Percentiles rank a stretch among this genome's conserved stretches.
Conservation (phyloP, 805 yeast genomes). For the Candida railenensis region DNA sequence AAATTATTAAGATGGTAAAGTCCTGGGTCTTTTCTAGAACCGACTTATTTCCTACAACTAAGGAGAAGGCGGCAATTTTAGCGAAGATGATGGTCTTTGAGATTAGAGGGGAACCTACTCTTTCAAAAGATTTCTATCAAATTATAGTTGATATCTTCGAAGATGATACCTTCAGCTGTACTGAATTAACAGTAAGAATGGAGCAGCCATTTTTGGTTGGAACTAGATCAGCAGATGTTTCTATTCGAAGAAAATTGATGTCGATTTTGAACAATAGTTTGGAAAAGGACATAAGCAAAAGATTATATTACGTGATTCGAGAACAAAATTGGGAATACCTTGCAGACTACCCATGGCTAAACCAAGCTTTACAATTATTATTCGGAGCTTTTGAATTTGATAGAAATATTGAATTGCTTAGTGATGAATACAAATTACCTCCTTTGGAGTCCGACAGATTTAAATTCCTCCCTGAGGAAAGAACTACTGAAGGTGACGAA, state of each 20-base stretch:
- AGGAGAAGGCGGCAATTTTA: conserved; percentile 92
- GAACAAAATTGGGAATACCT: conserved; percentile 97
- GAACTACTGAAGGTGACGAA: not conserved
- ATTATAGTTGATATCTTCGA: conserved; percentile 87
- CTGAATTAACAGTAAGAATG: conserved; percentile 90
- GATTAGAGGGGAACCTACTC: conserved; percentile 76
- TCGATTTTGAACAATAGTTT: conserved; percentile 72
- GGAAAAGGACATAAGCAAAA: conserved; percentile 72
- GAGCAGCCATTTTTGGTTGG: conserved; percentile 97
- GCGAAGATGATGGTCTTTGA: conserved; percentile 94
- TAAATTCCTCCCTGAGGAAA: conserved; percentile 29
- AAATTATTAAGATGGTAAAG: conserved; percentile 75
- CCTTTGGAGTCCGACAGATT: conserved; percentile 36
- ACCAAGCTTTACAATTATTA: conserved; percentile 85
- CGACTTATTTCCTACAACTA: conserved; percentile 88
- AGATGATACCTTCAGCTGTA: conserved; percentile 69
- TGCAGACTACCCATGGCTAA: conserved; percentile 92
- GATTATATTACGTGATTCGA: conserved; percentile 82
- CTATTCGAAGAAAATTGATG: conserved; percentile 76
- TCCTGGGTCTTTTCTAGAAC: conserved; percentile 85
- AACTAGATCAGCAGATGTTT: conserved; percentile 75
- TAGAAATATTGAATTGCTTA: conserved; percentile 43
- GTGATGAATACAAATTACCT: conserved; percentile 53
- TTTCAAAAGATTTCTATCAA: conserved; percentile 76
- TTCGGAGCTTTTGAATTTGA: conserved; percentile 71